phyloP scores from a whole-genome alignment of 345 rosid genomes.

The Viola odorata region DNA sequence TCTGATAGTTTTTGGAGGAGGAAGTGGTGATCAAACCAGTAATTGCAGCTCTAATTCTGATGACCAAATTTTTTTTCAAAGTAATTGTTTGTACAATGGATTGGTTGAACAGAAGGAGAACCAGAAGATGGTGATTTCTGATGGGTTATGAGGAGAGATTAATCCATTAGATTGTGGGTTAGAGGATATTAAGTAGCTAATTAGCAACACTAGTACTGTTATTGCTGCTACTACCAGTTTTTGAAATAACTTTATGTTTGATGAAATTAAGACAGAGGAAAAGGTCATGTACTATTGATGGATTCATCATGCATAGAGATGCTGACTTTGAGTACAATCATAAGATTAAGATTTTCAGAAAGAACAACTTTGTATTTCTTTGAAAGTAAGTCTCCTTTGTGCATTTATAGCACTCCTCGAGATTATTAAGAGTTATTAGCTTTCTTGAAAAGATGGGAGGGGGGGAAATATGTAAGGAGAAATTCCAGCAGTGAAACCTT shows the following conservation, averaged over 20 bases:
- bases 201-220: constrained; percentile 19
- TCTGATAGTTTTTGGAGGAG: constrained; percentile 32
- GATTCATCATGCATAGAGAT: background rate
- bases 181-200: constrained; percentile 75
- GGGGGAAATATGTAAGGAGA: too few species aligned
- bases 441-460: too few species aligned
- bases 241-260: constrained; percentile 43
- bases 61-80: constrained; percentile 22
- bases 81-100: constrained; percentile 5
- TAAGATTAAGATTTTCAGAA: constrained; percentile 13
- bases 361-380: too few species aligned
- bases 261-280: constrained; percentile 53
- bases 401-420: too few species aligned
- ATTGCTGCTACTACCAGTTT: constrained; percentile 10
- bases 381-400: too few species aligned
- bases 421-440: too few species aligned
- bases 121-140: background rate
- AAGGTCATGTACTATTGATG: constrained; percentile 47
- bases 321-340: constrained; percentile 28
- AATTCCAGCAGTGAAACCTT: too few species aligned
- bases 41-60: constrained; percentile 20
- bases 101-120: too few species aligned
- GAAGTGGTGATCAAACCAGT: constrained; percentile 36
- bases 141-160: constrained; percentile 21
- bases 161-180: constrained; percentile 46